Percentiles rank a stretch among this genome's conserved stretches.
Conservation (phyloP, 169 alveolate species). For the Cryptosporidium meleagridis region DNA sequence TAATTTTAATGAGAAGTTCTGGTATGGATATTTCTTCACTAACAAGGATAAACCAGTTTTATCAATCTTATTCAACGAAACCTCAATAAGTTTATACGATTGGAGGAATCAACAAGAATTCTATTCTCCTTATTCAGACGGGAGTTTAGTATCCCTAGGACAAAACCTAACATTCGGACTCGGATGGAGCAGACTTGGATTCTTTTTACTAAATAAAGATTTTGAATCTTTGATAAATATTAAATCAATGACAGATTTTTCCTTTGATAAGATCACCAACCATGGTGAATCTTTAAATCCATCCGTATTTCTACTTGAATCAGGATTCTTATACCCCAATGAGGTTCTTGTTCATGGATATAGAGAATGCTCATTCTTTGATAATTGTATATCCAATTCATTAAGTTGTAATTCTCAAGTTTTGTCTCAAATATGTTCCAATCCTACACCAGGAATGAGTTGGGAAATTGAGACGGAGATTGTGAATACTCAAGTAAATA, state of each 20-base stretch:
- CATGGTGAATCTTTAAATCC: not conserved
- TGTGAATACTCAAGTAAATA: not conserved
- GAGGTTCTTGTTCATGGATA: constrained; percentile 5
- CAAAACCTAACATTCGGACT: not conserved
- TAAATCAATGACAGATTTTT: constrained; percentile 17
- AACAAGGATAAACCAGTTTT: constrained; percentile 1
- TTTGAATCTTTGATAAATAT: not conserved
- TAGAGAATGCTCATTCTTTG: constrained; percentile 1
- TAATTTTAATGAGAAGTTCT: not conserved
- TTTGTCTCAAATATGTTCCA: not conserved
- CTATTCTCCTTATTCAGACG: constrained; percentile 19
- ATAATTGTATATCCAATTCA: not conserved
- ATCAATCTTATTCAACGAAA: constrained; percentile 34
- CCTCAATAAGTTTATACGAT: constrained; percentile 22
- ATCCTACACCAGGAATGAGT: constrained; percentile 23
- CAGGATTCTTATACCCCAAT: constrained; percentile 15
- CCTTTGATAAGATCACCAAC: constrained; percentile 3
- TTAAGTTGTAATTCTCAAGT: not conserved
- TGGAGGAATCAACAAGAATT: constrained; percentile 2
- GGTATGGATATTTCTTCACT: constrained; percentile 33
- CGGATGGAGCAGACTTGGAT: constrained; percentile 37
- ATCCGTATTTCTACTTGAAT: not conserved
- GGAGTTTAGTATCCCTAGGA: not conserved
- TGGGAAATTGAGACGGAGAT: not conserved
- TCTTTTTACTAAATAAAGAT: not conserved